Percentiles rank a stretch among this genome's conserved stretches.
Evolutionary conservation across 805 yeast species (phyloP).

Genomic region (Yarrowia yakushimensis): DNA sequence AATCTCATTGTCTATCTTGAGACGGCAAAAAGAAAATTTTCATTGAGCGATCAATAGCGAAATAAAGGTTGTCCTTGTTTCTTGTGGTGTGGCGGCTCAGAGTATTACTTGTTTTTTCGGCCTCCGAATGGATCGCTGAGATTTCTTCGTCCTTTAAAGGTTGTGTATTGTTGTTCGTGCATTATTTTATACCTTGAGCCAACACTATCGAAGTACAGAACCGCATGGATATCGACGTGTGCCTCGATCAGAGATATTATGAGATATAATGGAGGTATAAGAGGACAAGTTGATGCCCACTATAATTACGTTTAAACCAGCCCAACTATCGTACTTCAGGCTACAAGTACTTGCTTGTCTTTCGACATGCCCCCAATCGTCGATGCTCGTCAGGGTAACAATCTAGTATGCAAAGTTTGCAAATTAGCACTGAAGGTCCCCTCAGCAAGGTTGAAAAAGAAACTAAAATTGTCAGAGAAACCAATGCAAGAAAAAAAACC

Average conservation of each 20-base stretch:
- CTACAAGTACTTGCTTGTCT: too few species aligned
- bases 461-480: neutral
- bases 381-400: neutral
- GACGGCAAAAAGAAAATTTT: neutral
- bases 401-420: neutral
- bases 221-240: neutral
- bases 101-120: neutral
- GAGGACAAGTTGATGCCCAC: neutral
- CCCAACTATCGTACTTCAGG: too few species aligned
- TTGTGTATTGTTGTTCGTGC: neutral
- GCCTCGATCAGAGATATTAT: neutral
- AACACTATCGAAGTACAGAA: conserved; percentile 3
- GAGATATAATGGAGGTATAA: neutral
- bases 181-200: neutral
- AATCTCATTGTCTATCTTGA: neutral
- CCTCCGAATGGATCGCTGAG: neutral
- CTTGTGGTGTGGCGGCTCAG: neutral
- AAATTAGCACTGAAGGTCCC: neutral
- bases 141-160: neutral
- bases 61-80: neutral
- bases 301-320: too few species aligned
- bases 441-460: neutral
- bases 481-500: too few species aligned
- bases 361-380: too few species aligned
- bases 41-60: neutral